A percentile compares a stretch with the other conserved stretches of the same genome.
These are phyloP conservation scores for Austroboletus festivus DNA, from an alignment of 768 basidiomycete species.

Conservation along the genomic window DNA sequence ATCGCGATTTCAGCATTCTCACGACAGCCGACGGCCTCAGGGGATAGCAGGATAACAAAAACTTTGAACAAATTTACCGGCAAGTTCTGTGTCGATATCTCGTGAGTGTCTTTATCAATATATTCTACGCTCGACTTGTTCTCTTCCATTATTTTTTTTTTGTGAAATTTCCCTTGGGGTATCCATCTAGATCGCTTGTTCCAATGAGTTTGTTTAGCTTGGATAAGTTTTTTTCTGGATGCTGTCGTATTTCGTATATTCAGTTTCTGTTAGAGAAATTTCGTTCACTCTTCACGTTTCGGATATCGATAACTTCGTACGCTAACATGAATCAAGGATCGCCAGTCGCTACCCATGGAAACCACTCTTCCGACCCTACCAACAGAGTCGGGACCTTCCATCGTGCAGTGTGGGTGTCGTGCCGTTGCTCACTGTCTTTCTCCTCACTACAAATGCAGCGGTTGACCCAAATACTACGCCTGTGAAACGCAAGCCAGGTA, in stretches of 20 bases:
- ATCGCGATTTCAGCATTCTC: conserved; percentile 32
- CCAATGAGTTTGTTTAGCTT: conserved; percentile 28
- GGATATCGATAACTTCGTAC: conserved; percentile 14
- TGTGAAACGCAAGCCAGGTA: conserved; percentile 66
- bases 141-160: conserved; percentile 15
- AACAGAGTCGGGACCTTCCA: conserved; percentile 25
- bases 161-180: conserved; percentile 6
- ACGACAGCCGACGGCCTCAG: conserved; percentile 36
- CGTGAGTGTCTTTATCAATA: conserved; percentile 24
- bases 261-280: conserved; percentile 31
- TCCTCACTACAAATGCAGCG: conserved; percentile 14
- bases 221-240: conserved; percentile 33
- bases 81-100: conserved; percentile 14
- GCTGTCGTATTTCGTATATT: conserved; percentile 34
- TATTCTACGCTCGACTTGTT: conserved; percentile 4
- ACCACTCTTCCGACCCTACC: conserved; percentile 24
- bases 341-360: conserved; percentile 21
- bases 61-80: conserved; percentile 20
- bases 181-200: conserved; percentile 20
- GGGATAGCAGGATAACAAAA: conserved; percentile 37
- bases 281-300: conserved; percentile 16
- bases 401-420: conserved; percentile 23
- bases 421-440: neutral
- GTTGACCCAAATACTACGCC: conserved; percentile 33
- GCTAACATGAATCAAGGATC: conserved; percentile 28